Evolutionary conservation across 73 alveolate genomes (phyloP), one percentile per base, ranked within the genome.

Genomic region (Effrenium voratum): DNA sequence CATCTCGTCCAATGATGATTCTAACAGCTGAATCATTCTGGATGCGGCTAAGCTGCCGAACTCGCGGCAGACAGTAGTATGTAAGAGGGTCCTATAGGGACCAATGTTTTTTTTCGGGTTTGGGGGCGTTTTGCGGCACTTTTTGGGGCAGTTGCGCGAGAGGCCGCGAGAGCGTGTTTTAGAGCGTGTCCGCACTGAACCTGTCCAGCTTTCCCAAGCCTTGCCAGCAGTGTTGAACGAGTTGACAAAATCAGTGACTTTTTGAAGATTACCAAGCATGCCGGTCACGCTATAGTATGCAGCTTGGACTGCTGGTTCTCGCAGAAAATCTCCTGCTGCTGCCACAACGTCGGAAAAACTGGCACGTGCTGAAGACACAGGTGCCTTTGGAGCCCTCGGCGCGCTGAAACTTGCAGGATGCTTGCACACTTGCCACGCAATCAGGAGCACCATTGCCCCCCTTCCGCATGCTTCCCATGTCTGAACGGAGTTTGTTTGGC

Each of bases 181-280:
- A n/a, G n/a, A n/a, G n/a, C n/a, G n/a, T n/a, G n/a, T 36, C 32
- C 45, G 19, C 81, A 24, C 45, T 36, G 38, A 36, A 70, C 47
- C 81, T 70, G 81, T 70, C 81, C 81, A 70, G 32, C 32, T 30
- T 36, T 36, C 46, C 81, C 81, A 70, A 70, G 81, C 81, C 8
- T 70, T n/a, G 81, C 81, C 81, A 70, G 81, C 81, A 70, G 81
- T 36, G 38, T 70, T 70, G 81, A 70, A 36, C 81, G 81, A 70
- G 81, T 70, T 70, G 81, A 70, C 13, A 30, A 70, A 70, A 70
- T 70, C 81, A 28, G 81, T 70, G 47, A 36, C 44, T 70, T 70
- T 70, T 70, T 70, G 81, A 70, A 70, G 81, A 30, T 30, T 30
- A 32, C 81, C 81, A 70, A 36, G 26, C 81, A 30, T 36, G 81